Conservation (phyloP, 345 rosid genomes). For the Triadica sebifera region DNA sequence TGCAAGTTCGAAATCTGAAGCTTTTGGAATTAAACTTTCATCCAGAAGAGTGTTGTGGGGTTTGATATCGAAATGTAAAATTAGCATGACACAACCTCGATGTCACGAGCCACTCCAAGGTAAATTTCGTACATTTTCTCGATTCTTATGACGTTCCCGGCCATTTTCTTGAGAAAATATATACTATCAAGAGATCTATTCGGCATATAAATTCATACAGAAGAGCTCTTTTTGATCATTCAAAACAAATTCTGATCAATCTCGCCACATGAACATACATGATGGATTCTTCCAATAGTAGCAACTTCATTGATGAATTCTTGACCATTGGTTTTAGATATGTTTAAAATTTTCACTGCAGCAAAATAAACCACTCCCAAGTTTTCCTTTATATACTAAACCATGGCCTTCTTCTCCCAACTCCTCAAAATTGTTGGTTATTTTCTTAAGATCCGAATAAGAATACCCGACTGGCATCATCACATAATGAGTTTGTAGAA, state of each 20-base stretch:
- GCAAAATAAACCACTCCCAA: neutral
- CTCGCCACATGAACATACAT: constrained; percentile 3
- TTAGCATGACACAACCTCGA: constrained; percentile 6
- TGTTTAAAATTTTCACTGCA: neutral
- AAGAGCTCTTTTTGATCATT: constrained; percentile 7
- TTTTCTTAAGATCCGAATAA: neutral
- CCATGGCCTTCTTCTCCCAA: neutral
- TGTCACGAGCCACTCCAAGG: constrained; percentile 6
- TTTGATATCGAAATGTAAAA: constrained; percentile 3
- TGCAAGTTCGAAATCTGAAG: constrained; percentile 6
- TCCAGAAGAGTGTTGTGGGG: neutral
- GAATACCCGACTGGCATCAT: neutral
- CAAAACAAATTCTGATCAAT: constrained; percentile 2
- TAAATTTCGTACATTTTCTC: neutral
- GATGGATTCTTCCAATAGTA: neutral
- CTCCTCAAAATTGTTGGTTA: neutral
- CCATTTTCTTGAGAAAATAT: neutral
- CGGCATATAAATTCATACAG: neutral
- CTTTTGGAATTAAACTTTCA: constrained; percentile 3
- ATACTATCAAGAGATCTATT: constrained; percentile 5
- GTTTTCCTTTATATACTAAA: neutral
- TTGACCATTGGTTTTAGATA: neutral
- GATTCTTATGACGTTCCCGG: neutral
- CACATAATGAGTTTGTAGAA: neutral
- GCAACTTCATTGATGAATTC: constrained; percentile 6